Evolutionary conservation across 805 yeast genomes (phyloP), one percentile per base, ranked within the genome.

Genomic region (Saccharomycopsis javanensis): DNA sequence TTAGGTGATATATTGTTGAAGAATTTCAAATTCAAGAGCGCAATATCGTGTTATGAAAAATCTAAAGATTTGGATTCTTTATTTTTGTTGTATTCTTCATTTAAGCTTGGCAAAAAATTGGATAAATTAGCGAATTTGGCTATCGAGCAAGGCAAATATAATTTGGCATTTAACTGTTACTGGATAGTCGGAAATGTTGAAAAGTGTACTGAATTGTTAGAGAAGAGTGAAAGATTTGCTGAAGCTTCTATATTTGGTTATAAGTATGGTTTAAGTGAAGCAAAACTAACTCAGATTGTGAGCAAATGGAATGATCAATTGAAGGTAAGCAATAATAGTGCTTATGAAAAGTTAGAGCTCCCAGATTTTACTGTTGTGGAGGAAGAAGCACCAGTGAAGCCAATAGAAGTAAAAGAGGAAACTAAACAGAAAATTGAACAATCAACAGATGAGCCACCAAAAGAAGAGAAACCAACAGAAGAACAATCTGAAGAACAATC

Each of bases 131-230:
- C 94, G 5, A 74, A 75, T 56, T 71, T 73, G 51, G 91, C 96
- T 53, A 82, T 79, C 64, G 72, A 69, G n/a, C 77, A 74, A 50
- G 97, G 97, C 53, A 85, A 85, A 68, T 88, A 82, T 71, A 94
- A 94, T 69, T 75, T 91, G 58, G 96, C 98, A 27, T 94, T 90
- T 75, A 89, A 88, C 67, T 86, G 96, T 11, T 82, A 83, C 69
- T 94, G 98, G 98, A 75, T 83, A 56, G 79, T 85, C 33, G 92
- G 96, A 42, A 86, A 89, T 67, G 75, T 81, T 38, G 71, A 73
- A 16, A 75, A 77, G 46, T 86, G 91, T 63, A 76, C 83, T 56
- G 79, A 80, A 23, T 74, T 94, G 62, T 77, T 94, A 64, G 75
- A 79, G 51, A 75, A 79, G 66, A 79, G 88, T 55, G 87, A 80